phyloP scores from a whole-genome alignment of 2,329 filamentous ascomycete species.

The Botrytis byssoidea region DNA sequence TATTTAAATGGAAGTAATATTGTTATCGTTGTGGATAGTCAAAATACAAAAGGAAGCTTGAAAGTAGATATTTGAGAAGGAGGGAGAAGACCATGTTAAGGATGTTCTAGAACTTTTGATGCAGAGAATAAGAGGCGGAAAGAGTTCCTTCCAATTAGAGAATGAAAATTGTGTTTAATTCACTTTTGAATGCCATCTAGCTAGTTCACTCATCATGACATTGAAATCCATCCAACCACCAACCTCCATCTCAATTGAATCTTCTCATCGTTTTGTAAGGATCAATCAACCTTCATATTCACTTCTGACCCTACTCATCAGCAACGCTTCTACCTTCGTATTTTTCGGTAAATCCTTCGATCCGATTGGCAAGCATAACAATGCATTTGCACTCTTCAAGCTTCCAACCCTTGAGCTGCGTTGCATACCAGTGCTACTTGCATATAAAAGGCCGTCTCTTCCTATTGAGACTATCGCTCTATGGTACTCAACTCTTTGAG shows the following conservation, averaged over 20 bases:
- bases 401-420: conserved; percentile 88
- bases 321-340: conserved; percentile 68
- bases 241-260: not conserved
- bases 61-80: not conserved
- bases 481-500: conserved; percentile 81
- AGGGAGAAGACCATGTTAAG: not conserved
- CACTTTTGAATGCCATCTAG: not conserved
- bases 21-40: not conserved
- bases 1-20: not conserved
- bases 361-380: conserved; percentile 71
- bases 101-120: not conserved
- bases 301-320: conserved; percentile 59
- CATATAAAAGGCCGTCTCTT: conserved; percentile 66
- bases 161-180: not conserved
- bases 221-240: not conserved
- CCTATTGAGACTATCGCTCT: conserved; percentile 70
- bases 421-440: conserved; percentile 83
- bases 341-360: conserved; percentile 67
- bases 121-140: not conserved
- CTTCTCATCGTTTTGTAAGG: not conserved
- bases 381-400: conserved; percentile 81
- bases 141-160: not conserved
- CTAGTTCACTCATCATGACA: not conserved
- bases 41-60: not conserved
- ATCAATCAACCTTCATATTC: conserved; percentile 26